phyloP scores from a whole-genome alignment of 108 stramenopile species.

The Nitzschia sp. region DNA sequence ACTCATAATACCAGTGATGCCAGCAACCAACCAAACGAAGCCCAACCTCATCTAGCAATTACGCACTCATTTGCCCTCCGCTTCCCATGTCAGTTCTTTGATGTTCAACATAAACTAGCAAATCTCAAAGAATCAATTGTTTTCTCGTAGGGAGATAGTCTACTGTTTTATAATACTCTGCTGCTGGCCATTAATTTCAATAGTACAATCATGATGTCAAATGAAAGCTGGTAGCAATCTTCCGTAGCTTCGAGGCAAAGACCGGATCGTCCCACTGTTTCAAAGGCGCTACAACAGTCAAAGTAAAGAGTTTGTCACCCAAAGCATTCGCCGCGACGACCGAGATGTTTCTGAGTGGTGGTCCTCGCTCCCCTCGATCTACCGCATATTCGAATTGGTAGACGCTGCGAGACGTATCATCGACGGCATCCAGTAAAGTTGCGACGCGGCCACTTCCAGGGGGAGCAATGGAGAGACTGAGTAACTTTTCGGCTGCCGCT shows the following conservation, averaged over 20 bases:
- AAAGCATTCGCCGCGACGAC: conserved; percentile 44
- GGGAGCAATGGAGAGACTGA: conserved; percentile 58
- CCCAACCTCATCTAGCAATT: too few relatives aligned
- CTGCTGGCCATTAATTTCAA: too few relatives aligned
- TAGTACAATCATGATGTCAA: neutral
- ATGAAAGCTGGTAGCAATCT: conserved; percentile 71
- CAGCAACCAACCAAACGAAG: too few relatives aligned
- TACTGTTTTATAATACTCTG: too few relatives aligned
- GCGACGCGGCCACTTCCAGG: conserved; percentile 52
- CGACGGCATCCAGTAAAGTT: conserved; percentile 48
- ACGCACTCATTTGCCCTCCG: too few relatives aligned
- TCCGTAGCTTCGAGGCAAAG: conserved; percentile 40
- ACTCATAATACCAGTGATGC: neutral
- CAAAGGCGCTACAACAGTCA: conserved; percentile 69
- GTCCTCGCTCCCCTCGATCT: conserved; percentile 56
- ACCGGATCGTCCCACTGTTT: conserved; percentile 39
- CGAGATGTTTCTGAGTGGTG: conserved; percentile 65
- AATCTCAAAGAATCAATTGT: too few relatives aligned
- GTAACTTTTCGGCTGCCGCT: conserved; percentile 52
- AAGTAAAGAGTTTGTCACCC: conserved; percentile 45
- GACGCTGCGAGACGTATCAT: conserved; percentile 30
- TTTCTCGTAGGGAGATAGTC: too few relatives aligned
- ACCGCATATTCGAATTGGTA: conserved; percentile 79
- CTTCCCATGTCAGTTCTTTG: too few relatives aligned
- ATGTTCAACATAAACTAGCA: too few relatives aligned